phyloP scores from a whole-genome alignment of 805 yeast species.

The Cyberlindnera xylosilytica region DNA sequence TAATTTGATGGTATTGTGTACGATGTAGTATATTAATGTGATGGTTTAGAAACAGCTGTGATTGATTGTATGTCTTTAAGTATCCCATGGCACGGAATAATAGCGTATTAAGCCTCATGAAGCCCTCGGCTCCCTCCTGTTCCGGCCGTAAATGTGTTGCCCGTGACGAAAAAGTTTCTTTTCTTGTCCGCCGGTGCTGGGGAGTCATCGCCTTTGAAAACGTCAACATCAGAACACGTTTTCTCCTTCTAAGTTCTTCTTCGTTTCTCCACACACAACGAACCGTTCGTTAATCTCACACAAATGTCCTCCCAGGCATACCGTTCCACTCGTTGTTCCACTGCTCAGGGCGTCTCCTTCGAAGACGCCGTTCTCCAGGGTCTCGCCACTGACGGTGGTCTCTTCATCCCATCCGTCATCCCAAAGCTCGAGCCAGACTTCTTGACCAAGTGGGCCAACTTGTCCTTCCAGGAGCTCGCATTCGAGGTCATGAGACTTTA shows the following conservation, averaged over 20 bases:
- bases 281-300: no score
- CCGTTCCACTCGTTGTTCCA: conserved; percentile 74
- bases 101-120: no score
- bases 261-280: no score
- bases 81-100: no score
- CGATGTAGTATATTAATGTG: background rate
- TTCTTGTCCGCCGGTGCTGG: background rate
- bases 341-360: conserved; percentile 53
- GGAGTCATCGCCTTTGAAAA: conserved; percentile 1
- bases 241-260: background rate
- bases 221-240: background rate
- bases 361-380: conserved; percentile 88
- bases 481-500: conserved; percentile 80
- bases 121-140: no score
- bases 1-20: no score
- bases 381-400: conserved; percentile 94
- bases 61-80: no score
- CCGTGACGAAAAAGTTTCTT: background rate
- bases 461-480: conserved; percentile 84
- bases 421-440: conserved; percentile 59
- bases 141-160: background rate
- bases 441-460: conserved; percentile 64
- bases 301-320: conserved; percentile 53
- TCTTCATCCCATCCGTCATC: conserved; percentile 81
- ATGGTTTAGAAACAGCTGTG: no score